Conservation (phyloP, 768 basidiomycete species). For the Rhizopogon roseolus region DNA sequence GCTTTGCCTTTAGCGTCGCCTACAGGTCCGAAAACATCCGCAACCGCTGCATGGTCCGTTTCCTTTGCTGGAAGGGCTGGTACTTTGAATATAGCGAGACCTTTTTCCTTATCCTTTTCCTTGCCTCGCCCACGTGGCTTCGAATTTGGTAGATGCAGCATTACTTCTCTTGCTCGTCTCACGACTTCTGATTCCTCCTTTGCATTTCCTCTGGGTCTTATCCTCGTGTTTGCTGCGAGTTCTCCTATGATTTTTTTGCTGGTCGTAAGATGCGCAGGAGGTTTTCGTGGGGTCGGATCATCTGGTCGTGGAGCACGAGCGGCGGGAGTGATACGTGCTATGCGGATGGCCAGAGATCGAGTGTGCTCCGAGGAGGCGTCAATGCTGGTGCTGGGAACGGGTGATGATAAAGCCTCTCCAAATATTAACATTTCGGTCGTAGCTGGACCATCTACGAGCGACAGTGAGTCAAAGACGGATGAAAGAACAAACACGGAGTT, state of each 20-base stretch:
- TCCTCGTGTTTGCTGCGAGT: conserved; percentile 18
- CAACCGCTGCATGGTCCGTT: conserved; percentile 7
- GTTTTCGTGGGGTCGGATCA: conserved; percentile 72
- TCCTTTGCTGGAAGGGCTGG: conserved; percentile 38
- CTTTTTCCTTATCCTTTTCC: conserved; percentile 11
- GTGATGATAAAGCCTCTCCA: conserved; percentile 22
- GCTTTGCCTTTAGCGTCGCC: conserved; percentile 36
- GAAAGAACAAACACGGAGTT: conserved; percentile 12
- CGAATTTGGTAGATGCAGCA: conserved; percentile 32
- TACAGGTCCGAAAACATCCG: conserved; percentile 26
- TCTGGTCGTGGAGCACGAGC: conserved; percentile 58
- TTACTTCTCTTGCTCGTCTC: conserved; percentile 31
- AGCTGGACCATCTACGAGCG: conserved; percentile 54
- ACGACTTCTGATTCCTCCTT: conserved; percentile 26
- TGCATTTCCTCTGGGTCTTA: conserved; percentile 16
- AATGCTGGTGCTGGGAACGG: conserved; percentile 9
- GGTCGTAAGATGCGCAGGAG: conserved; percentile 35
- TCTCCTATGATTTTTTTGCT: conserved; percentile 8
- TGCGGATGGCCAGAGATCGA: conserved; percentile 35
- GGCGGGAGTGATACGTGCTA: conserved; percentile 50
- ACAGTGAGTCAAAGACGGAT: not conserved
- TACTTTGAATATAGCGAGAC: conserved; percentile 36
- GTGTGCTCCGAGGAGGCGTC: conserved; percentile 14
- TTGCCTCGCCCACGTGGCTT: conserved; percentile 1
- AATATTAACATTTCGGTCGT: conserved; percentile 63